phyloP scores from a whole-genome alignment of 108 stramenopile genomes.

The Nitzschia palea region DNA sequence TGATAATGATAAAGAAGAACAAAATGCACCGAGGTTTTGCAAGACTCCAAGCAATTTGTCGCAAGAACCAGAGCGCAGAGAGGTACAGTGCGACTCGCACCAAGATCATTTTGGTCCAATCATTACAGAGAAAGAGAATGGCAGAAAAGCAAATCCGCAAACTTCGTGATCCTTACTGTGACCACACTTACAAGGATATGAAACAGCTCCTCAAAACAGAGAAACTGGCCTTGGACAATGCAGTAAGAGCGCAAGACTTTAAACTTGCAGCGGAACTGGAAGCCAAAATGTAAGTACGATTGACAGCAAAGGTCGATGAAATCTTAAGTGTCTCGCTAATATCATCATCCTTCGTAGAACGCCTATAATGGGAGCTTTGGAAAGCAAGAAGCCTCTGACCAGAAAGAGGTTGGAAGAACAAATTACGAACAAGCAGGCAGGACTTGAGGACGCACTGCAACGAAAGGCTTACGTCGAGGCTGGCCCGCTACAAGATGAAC shows the following conservation, averaged over 20 bases:
- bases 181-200: conserved; percentile 68
- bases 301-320: too few relatives aligned
- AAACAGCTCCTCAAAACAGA: conserved; percentile 54
- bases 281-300: conserved; percentile 51
- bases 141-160: conserved; percentile 44
- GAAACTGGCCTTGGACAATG: conserved; percentile 54
- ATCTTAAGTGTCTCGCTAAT: neutral
- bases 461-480: conserved; percentile 72
- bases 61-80: conserved; percentile 36
- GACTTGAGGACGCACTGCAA: conserved; percentile 66
- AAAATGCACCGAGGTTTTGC: conserved; percentile 42
- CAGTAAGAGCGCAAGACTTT: conserved; percentile 70
- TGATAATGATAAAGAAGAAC: conserved; percentile 51
- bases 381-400: conserved; percentile 72
- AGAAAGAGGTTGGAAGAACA: conserved; percentile 61
- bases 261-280: conserved; percentile 67
- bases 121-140: conserved; percentile 43
- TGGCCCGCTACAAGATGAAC: conserved; percentile 70
- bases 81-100: conserved; percentile 27
- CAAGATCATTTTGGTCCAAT: conserved; percentile 55
- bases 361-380: conserved; percentile 59
- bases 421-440: conserved; percentile 56
- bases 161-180: conserved; percentile 75
- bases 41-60: conserved; percentile 52
- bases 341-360: conserved; percentile 26